Percentiles rank a stretch among this genome's conserved stretches.
phyloP scores from a whole-genome alignment of 495 filamentous ascomycete genomes.

The Cryomyces antarcticus region DNA sequence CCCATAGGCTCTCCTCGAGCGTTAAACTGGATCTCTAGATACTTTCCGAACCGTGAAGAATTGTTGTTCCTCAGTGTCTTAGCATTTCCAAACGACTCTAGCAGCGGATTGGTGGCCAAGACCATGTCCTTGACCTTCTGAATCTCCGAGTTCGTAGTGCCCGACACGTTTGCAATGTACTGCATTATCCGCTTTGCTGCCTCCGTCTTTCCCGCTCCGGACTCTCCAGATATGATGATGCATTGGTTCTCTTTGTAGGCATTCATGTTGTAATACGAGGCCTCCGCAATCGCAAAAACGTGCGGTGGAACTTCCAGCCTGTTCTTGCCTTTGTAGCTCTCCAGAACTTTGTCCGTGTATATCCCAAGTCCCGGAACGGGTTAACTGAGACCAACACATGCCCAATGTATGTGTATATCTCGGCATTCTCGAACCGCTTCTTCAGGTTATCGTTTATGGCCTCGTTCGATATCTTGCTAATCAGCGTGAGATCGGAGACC shows the following conservation, averaged over 20 bases:
- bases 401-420: constrained; percentile 99
- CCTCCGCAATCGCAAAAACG: constrained; percentile 94
- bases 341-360: constrained; percentile 82
- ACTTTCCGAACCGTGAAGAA: constrained; percentile 95
- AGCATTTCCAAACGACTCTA: constrained; percentile 96
- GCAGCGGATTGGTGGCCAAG: constrained; percentile 85
- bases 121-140: constrained; percentile 98
- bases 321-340: constrained; percentile 90
- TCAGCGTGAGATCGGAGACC: constrained; percentile 89
- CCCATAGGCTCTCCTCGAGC: constrained; percentile 79
- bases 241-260: constrained; percentile 98
- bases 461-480: constrained; percentile 97
- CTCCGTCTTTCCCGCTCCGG: constrained; percentile 97
- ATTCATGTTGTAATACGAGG: constrained; percentile 98
- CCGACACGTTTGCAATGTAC: constrained; percentile 94
- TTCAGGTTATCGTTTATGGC: constrained; percentile 98
- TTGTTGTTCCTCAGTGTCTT: constrained; percentile 98
- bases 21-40: constrained; percentile 95
- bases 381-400: constrained; percentile 99
- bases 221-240: constrained; percentile 98
- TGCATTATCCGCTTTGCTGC: constrained; percentile 98
- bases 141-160: constrained; percentile 74
- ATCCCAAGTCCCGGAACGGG: constrained; percentile 94
- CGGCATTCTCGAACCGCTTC: constrained; percentile 83
- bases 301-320: constrained; percentile 76